Conservation (phyloP, 2,329 filamentous ascomycete genomes). For the Aspergillus ustus region DNA sequence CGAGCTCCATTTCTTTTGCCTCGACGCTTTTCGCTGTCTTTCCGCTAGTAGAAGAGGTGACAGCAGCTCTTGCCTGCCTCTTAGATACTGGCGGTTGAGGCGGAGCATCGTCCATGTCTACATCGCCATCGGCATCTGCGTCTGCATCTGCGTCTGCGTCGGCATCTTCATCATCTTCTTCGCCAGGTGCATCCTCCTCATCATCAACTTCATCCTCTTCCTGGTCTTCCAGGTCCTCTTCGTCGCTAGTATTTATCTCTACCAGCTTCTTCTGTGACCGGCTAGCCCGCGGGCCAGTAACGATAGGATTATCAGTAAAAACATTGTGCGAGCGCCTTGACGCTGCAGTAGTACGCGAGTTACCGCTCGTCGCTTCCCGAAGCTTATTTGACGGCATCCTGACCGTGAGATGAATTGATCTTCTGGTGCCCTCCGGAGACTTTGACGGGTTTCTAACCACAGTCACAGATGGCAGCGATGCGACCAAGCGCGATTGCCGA, state of each 20-base stretch:
- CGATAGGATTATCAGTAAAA: constrained; percentile 51
- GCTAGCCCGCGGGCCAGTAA: constrained; percentile 52
- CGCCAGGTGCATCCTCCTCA: constrained; percentile 43
- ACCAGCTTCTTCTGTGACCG: constrained; percentile 51
- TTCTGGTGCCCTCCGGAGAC: constrained; percentile 41
- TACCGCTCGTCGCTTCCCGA: constrained; percentile 50
- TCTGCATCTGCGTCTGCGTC: constrained; percentile 44
- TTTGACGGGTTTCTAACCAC: constrained; percentile 42
- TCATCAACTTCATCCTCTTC: constrained; percentile 48
- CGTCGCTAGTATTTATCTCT: constrained; percentile 52
- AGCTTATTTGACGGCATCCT: constrained; percentile 56
- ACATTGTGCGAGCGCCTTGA: constrained; percentile 46
- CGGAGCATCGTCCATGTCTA: constrained; percentile 53
- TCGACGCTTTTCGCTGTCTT: constrained; percentile 51
- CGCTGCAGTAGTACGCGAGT: constrained; percentile 31
- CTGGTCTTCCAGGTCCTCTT: constrained; percentile 54
- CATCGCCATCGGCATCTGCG: constrained; percentile 41
- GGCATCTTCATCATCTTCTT: constrained; percentile 29
- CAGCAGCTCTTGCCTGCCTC: constrained; percentile 41
- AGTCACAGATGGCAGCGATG: constrained; percentile 39
- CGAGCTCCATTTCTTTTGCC: constrained; percentile 52
- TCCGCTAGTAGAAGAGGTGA: constrained; percentile 22
- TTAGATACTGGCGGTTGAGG: constrained; percentile 43
- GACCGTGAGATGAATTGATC: constrained; percentile 53
- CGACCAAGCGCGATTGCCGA: constrained; percentile 38